Conservation (phyloP, 345 rosid species). For the Pugionium cornutum region DNA sequence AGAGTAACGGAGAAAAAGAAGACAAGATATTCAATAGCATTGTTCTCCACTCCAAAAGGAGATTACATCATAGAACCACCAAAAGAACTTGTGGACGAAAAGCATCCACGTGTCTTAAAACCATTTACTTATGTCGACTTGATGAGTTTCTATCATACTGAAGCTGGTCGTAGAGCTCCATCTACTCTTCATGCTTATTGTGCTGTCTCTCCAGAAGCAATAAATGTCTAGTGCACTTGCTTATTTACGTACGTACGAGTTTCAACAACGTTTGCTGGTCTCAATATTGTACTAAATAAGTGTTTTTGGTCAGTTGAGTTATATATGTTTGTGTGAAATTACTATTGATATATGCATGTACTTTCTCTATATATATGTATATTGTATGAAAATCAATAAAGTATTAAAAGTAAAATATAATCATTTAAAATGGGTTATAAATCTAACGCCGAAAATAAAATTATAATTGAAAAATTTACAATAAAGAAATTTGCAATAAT, state of each 20-base stretch:
- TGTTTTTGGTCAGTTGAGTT: conserved; percentile 2
- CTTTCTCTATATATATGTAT: too few relatives aligned
- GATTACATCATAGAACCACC: conserved; percentile 16
- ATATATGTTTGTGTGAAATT: not conserved
- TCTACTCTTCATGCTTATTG: conserved; percentile 26
- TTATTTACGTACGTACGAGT: too few relatives aligned
- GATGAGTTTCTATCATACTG: conserved; percentile 13
- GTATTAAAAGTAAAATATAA: too few relatives aligned
- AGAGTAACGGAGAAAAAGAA: conserved; percentile 31
- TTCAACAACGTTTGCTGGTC: not conserved
- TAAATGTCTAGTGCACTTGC: not conserved
- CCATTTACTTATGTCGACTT: conserved; percentile 19
- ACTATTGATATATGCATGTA: not conserved
- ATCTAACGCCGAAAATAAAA: too few relatives aligned
- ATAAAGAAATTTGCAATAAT: too few relatives aligned
- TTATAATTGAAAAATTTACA: too few relatives aligned
- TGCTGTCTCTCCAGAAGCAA: not conserved
- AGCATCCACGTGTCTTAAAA: conserved; percentile 27
- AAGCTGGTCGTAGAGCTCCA: conserved; percentile 14
- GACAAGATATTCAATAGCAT: conserved; percentile 24
- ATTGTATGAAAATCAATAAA: not conserved
- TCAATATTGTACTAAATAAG: conserved; percentile 12
- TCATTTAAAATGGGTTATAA: too few relatives aligned
- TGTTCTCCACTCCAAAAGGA: conserved; percentile 11
- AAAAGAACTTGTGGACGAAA: conserved; percentile 31